These are phyloP conservation scores for Diaporthe nobilis DNA, from an alignment of 2,329 filamentous ascomycete species.

Conservation along the genomic window DNA sequence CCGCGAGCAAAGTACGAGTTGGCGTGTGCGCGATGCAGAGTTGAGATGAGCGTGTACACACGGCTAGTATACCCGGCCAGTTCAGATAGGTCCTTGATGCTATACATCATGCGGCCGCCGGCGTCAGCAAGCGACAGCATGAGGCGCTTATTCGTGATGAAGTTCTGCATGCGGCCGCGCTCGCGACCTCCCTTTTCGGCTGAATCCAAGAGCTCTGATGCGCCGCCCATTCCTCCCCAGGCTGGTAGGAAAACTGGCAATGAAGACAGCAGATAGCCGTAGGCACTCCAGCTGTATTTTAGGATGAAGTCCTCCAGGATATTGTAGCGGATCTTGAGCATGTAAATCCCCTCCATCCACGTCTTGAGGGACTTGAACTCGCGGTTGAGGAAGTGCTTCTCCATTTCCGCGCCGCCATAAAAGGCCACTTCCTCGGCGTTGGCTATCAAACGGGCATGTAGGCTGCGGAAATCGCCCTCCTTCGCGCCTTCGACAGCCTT, in stretches of 20 bases:
- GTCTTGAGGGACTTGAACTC: constrained; percentile 93
- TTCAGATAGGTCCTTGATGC: constrained; percentile 97
- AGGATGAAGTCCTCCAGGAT: constrained; percentile 98
- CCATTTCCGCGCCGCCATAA: constrained; percentile 95
- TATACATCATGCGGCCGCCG: constrained; percentile 99
- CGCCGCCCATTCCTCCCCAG: constrained; percentile 88
- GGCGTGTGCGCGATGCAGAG: constrained; percentile 92
- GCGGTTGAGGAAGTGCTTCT: constrained; percentile 90
- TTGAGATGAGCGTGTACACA: constrained; percentile 95
- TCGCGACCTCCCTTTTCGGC: constrained; percentile 71
- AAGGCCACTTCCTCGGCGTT: constrained; percentile 99
- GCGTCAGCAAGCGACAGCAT: constrained; percentile 98
- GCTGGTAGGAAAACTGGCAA: constrained; percentile 94
- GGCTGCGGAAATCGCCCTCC: constrained; percentile 92
- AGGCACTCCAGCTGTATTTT: constrained; percentile 99
- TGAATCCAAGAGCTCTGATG: constrained; percentile 73
- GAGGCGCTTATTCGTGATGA: constrained; percentile 98
- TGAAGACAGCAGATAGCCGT: constrained; percentile 94
- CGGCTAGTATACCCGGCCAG: constrained; percentile 95
- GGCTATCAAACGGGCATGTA: constrained; percentile 92
- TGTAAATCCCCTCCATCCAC: constrained; percentile 99
- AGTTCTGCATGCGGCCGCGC: constrained; percentile 93
- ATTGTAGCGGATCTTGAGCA: constrained; percentile 97
- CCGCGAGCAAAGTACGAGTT: constrained; percentile 84
- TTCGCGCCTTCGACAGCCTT: constrained; percentile 96